phyloP scores from a whole-genome alignment of 768 basidiomycete genomes.

The Lactarius hengduanensis region DNA sequence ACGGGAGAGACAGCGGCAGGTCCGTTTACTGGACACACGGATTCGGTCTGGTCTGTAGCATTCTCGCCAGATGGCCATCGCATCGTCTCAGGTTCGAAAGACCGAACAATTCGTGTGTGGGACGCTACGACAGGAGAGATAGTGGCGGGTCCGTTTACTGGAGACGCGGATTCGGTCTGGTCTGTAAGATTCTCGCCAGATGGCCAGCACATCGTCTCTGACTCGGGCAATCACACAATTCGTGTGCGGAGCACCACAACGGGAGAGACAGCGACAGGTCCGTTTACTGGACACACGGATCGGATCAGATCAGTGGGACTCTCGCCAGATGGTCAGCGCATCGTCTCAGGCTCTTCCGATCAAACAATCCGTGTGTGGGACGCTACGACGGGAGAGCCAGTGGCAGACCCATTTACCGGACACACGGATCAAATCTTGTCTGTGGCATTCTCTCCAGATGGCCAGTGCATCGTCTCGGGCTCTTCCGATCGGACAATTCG shows the following conservation, averaged over 20 bases:
- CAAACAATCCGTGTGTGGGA: background rate
- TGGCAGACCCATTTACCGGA: background rate
- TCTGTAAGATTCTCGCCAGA: background rate
- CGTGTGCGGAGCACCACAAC: background rate
- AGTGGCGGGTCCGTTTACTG: background rate
- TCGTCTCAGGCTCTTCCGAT: background rate
- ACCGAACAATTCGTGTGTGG: background rate
- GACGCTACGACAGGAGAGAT: background rate
- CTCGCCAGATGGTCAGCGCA: background rate
- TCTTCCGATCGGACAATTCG: background rate
- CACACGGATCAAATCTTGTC: background rate
- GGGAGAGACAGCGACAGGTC: background rate
- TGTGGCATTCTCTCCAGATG: conserved; percentile 1
- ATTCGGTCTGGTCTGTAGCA: background rate
- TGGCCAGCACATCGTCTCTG: background rate
- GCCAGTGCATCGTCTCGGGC: background rate
- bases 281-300: background rate
- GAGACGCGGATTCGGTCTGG: background rate
- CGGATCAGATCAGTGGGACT: background rate
- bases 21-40: background rate
- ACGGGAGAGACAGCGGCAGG: background rate
- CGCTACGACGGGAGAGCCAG: background rate
- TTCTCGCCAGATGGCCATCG: background rate
- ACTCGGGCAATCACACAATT: background rate
- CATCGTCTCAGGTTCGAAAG: background rate